Percentiles rank a stretch among this genome's conserved stretches.
phyloP scores from a whole-genome alignment of 768 basidiomycete genomes.

The Punctularia strigosozonata region DNA sequence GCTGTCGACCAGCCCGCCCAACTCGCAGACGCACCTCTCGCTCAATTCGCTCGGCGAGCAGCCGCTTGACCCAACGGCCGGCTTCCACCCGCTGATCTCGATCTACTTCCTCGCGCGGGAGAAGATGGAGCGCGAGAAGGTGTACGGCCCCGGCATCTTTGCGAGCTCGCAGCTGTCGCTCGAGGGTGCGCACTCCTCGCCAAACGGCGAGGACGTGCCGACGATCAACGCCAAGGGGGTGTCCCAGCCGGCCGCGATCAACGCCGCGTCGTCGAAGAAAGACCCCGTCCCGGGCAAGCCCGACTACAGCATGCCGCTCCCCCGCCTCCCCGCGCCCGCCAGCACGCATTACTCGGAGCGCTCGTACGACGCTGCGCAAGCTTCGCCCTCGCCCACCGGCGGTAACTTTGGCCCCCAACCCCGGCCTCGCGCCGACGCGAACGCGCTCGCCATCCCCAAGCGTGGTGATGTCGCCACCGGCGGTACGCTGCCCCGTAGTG shows the following conservation, averaged over 20 bases:
- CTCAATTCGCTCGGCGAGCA: conserved; percentile 37
- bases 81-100: conserved; percentile 90
- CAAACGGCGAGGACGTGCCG: conserved; percentile 11
- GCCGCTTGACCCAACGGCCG: conserved; percentile 72
- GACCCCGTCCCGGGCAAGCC: conserved; percentile 30
- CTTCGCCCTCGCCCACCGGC: conserved; percentile 49
- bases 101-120: conserved; percentile 96
- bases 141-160: conserved; percentile 91
- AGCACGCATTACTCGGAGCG: conserved; percentile 72
- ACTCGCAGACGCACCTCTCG: conserved; percentile 44
- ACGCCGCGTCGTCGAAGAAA: conserved; percentile 18
- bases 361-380: conserved; percentile 53
- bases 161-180: conserved; percentile 82
- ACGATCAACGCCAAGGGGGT: conserved; percentile 16
- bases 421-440: conserved; percentile 53
- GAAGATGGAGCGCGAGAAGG: conserved; percentile 87
- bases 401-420: conserved; percentile 48
- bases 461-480: conserved; percentile 16
- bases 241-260: conserved; percentile 20
- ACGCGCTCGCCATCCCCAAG: conserved; percentile 25
- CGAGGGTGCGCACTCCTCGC: conserved; percentile 13
- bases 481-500: not conserved
- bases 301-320: conserved; percentile 77
- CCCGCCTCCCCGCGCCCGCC: conserved; percentile 70
- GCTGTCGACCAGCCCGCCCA: conserved; percentile 45